Base-by-base conservation (phyloP, 1,284 basidiomycete genomes). In the Marasmius fiardii region DNA sequence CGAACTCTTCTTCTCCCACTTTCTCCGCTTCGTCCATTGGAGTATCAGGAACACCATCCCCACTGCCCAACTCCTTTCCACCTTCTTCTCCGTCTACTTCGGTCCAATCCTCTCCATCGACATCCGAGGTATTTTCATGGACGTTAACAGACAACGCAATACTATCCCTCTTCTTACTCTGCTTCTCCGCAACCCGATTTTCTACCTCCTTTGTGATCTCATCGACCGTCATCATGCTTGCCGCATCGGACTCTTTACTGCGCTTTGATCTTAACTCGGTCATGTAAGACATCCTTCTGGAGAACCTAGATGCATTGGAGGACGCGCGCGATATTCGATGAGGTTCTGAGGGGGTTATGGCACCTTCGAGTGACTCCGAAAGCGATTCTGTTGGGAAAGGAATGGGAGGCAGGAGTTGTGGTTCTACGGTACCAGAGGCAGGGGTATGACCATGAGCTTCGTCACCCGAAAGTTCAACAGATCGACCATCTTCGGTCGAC, bases 191-290 rank as follows among this genome's bases (percentile, higher is more conserved):
- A 6, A 20, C 47, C 16, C 95, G 78, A 65, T 88, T 93, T 74
- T 98, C 96, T 1, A 99, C 92, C 65, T 96, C 92, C 4, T 93
- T 95, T 0, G 96, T 98, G 64, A 99, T 97, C 72, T 99, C 94
- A 66, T 99, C 96, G 14, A 99, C 92, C 0, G 96, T 99, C 67
- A 99, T 80, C 63, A 99, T 73, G 66, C 92, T 95, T 4, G 92
- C 93, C 1, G 90, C 90, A 65, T 98, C 95, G 1, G 90, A 91
- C 16, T 16, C 39, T 47, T 82, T 78, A 66, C 96, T 93, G 14
- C 88, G 83, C 68, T 86, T 90, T 66, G 83, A 88, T 53, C 90
- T 77, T 48, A 93, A 68, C 66, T 92, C 88, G 0, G 80, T 90
- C 77, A 84, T 88, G 72, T 80, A 91, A 65, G 90, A 92, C 74